Evolutionary conservation across 192 early-diverging fungal species (phyloP).

Genomic region (Obelidium mucronatum): DNA sequence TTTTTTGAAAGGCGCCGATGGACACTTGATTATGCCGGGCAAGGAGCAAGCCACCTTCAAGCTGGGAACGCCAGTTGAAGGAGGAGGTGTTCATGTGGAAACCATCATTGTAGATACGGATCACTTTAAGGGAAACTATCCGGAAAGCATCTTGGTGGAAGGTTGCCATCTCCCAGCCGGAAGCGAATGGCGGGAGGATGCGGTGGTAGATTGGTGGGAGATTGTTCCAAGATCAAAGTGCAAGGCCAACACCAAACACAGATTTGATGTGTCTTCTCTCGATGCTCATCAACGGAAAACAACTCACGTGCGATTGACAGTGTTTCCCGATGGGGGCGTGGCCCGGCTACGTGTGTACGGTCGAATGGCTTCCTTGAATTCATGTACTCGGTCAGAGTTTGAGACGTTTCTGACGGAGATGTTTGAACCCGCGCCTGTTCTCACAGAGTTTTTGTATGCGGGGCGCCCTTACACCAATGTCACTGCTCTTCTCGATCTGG

Average conservation of each 20-base stretch:
- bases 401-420: conserved; percentile 54
- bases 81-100: no score
- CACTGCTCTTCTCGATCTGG: conserved; percentile 46
- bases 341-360: conserved; percentile 87
- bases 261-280: conserved; percentile 56
- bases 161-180: background rate
- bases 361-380: no score
- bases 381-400: background rate
- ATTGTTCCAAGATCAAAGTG: conserved; percentile 61
- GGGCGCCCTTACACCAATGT: conserved; percentile 74
- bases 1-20: conserved; percentile 44
- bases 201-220: conserved; percentile 67
- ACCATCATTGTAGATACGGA: conserved; percentile 84
- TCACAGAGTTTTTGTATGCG: conserved; percentile 72
- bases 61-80: no score
- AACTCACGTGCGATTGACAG: conserved; percentile 64
- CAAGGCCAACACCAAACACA: conserved; percentile 76
- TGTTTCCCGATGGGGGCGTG: conserved; percentile 87
- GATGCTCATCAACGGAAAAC: conserved; percentile 27
- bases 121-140: conserved; percentile 91
- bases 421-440: conserved; percentile 83
- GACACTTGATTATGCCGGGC: conserved; percentile 50
- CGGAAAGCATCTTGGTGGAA: conserved; percentile 72
- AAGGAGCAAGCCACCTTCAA: conserved; percentile 79
- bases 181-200: conserved; percentile 28